Conservation (phyloP, 2,329 filamentous ascomycete genomes). For the Diaporthe nobilis region DNA sequence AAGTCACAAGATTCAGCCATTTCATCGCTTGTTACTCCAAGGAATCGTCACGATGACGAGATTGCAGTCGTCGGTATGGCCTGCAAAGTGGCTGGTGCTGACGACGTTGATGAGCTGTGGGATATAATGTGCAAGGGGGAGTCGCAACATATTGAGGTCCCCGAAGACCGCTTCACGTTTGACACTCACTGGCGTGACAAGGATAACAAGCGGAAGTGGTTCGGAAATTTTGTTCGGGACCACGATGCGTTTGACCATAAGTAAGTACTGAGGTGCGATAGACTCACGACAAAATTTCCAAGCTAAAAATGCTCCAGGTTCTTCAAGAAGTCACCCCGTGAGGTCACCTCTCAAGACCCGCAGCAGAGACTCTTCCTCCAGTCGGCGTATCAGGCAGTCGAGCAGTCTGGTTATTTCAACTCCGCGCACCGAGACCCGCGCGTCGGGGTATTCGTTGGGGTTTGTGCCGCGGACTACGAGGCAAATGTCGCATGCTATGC, state of each 20-base stretch:
- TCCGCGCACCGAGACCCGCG: too few relatives aligned
- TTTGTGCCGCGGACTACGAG: not conserved
- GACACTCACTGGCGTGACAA: not conserved
- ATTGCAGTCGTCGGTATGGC: constrained; percentile 56
- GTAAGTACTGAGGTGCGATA: not conserved
- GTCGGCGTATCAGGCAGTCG: not conserved
- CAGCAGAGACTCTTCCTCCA: not conserved
- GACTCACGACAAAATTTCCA: too few relatives aligned
- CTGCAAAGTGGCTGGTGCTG: constrained; percentile 52
- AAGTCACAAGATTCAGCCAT: too few relatives aligned
- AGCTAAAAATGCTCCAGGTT: not conserved
- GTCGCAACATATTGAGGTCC: not conserved
- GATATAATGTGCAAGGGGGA: constrained; percentile 37
- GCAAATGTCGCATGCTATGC: not conserved
- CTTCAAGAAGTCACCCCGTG: not conserved
- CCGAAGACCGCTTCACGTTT: not conserved
- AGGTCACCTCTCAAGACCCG: not conserved
- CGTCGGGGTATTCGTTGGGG: not conserved
- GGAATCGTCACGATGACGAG: constrained; percentile 27
- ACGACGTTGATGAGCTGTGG: constrained; percentile 41
- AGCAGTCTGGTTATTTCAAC: not conserved
- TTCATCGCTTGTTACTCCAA: too few relatives aligned
- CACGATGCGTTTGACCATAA: not conserved
- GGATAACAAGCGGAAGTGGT: not conserved
- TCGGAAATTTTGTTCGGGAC: not conserved